Evolutionary conservation across 2,329 filamentous ascomycete species (phyloP).

Genomic region (Colletotrichum abscissum): DNA sequence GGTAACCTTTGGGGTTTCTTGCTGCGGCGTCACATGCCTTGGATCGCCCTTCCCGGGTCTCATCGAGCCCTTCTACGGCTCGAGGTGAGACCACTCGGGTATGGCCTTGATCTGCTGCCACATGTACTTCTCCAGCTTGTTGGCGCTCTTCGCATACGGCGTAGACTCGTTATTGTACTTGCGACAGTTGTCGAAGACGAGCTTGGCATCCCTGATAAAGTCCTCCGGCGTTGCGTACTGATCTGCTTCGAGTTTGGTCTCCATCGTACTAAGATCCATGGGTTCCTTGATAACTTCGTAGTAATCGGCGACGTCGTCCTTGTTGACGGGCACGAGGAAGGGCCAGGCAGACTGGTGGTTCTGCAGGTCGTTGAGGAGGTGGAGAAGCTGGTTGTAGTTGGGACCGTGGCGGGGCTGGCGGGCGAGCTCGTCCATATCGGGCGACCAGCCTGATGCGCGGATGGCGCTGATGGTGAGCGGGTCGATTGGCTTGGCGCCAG

Average conservation of each 20-base stretch:
- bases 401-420: slow-evolving; percentile 95
- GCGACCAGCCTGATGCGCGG: slow-evolving; percentile 92
- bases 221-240: slow-evolving; percentile 92
- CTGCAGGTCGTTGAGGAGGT: slow-evolving; percentile 93
- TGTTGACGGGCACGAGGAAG: slow-evolving; percentile 92
- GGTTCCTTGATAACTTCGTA: slow-evolving; percentile 98
- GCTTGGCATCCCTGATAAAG: slow-evolving; percentile 86
- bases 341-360: slow-evolving; percentile 96
- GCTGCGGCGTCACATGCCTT: neutral
- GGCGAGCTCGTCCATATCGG: slow-evolving; percentile 97
- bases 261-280: slow-evolving; percentile 97
- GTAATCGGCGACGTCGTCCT: slow-evolving; percentile 97
- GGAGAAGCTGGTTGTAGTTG: slow-evolving; percentile 93
- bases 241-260: slow-evolving; percentile 92
- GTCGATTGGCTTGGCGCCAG: slow-evolving; percentile 80
- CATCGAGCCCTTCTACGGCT: slow-evolving; percentile 52
- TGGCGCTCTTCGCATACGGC: slow-evolving; percentile 93
- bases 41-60: slow-evolving; percentile 3
- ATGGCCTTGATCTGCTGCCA: slow-evolving; percentile 92
- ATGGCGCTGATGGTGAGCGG: slow-evolving; percentile 90
- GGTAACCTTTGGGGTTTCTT: neutral
- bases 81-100: slow-evolving; percentile 86
- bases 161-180: slow-evolving; percentile 97
- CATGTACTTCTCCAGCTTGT: slow-evolving; percentile 94
- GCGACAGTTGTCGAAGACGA: slow-evolving; percentile 95